Conservation (phyloP, 2,329 filamentous ascomycete species). For the Penicillium sp. region DNA sequence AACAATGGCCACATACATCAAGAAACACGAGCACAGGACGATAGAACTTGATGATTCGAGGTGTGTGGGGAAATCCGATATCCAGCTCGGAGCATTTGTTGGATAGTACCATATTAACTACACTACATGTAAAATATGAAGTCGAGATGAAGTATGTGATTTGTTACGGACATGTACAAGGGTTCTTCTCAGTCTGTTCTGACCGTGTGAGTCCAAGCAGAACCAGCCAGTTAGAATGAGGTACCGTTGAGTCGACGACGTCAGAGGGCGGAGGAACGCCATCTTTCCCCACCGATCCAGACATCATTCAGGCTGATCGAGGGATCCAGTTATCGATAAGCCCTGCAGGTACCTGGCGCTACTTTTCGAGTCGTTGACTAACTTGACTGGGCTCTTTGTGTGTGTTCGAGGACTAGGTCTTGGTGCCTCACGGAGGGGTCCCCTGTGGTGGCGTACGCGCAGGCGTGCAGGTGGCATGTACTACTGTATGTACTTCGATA, state of each 20-base stretch:
- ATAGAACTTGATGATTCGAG: neutral
- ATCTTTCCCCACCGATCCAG: conserved; percentile 7
- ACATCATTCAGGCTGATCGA: neutral
- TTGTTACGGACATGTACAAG: neutral
- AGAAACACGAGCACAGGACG: neutral
- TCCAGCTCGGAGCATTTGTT: neutral
- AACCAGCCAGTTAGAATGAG: neutral
- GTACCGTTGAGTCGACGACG: conserved; percentile 21
- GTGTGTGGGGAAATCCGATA: neutral
- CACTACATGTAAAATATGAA: neutral
- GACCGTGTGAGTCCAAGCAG: neutral
- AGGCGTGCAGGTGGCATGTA: neutral
- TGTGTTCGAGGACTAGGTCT: no score
- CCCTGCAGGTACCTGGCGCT: conserved; percentile 28
- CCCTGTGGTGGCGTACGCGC: neutral
- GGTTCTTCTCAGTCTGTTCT: no score
- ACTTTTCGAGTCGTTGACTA: conserved; percentile 17
- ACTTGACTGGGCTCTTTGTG: conserved; percentile 5
- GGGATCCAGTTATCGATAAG: conserved; percentile 23
- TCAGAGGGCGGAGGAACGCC: conserved; percentile 8
- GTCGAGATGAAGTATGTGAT: neutral
- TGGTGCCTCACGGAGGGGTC: neutral
- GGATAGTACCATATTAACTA: neutral
- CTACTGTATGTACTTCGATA: neutral
- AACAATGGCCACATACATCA: neutral